Conservation (phyloP, 2,329 filamentous ascomycete species). For the Cladosporium sp. region DNA sequence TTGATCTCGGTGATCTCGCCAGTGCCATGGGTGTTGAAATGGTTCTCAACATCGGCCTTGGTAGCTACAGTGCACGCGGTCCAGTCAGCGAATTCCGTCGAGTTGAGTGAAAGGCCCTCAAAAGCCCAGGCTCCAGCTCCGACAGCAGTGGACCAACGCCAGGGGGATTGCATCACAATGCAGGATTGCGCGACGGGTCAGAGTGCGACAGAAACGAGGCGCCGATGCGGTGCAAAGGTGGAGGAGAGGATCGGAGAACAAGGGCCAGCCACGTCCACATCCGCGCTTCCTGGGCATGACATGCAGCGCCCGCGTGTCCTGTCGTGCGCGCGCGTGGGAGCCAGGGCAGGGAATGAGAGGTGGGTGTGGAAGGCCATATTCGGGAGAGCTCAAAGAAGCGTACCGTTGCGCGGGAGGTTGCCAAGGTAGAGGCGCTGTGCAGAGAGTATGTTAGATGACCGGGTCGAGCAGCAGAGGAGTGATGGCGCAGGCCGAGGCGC, state of each 20-base stretch:
- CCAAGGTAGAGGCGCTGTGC: slow-evolving; percentile 73
- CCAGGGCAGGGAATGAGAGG: slow-evolving; percentile 7
- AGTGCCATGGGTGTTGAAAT: slow-evolving; percentile 93
- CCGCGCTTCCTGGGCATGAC: slow-evolving; percentile 17
- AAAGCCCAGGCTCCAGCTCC: slow-evolving; percentile 20
- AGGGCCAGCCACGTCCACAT: slow-evolving; percentile 17
- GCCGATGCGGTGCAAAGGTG: slow-evolving; percentile 13
- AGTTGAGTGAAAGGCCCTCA: slow-evolving; percentile 8
- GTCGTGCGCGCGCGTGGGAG: slow-evolving; percentile 20
- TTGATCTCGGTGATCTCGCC: slow-evolving; percentile 99
- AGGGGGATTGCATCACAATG: slow-evolving; percentile 7
- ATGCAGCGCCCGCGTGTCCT: slow-evolving; percentile 18
- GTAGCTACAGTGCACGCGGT: slow-evolving; percentile 66
- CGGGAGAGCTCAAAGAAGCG: slow-evolving; percentile 41
- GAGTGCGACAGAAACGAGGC: slow-evolving; percentile 13
- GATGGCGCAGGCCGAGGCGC: not conserved
- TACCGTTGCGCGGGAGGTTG: slow-evolving; percentile 95
- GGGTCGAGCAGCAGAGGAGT: not conserved
- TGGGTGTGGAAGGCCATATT: slow-evolving; percentile 5
- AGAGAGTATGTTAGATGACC: slow-evolving; percentile 15
- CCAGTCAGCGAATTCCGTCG: slow-evolving; percentile 45
- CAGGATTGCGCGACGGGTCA: slow-evolving; percentile 13
- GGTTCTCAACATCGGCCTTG: slow-evolving; percentile 93
- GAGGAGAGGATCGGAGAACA: slow-evolving; percentile 1
- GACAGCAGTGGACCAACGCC: slow-evolving; percentile 15